A percentile compares a stretch with the other conserved stretches of the same genome.
phyloP scores from a whole-genome alignment of 164 flowering plant species.

The Cinnamomum micranthum region DNA sequence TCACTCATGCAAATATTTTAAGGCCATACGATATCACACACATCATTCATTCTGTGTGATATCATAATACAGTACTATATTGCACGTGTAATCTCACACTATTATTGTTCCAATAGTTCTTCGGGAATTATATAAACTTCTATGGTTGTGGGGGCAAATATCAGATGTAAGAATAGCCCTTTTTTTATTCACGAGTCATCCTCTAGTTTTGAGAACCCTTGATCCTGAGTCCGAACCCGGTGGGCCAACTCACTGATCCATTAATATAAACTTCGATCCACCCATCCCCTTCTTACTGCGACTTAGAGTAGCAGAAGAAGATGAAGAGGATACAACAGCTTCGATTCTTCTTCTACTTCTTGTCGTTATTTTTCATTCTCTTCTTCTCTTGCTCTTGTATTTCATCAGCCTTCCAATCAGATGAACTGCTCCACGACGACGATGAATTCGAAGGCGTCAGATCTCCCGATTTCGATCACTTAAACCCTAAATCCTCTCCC shows the following conservation, averaged over 20 bases:
- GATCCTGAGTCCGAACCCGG: no score
- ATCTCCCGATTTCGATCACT: slow-evolving; percentile 19
- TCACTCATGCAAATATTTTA: no score
- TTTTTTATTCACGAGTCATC: no score
- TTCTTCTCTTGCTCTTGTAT: slow-evolving; percentile 11
- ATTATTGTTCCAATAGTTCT: no score
- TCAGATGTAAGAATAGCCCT: no score
- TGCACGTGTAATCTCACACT: no score
- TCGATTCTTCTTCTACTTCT: neutral
- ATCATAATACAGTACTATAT: no score
- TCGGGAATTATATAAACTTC: neutral
- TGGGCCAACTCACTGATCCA: neutral
- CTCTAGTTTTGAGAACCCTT: no score
- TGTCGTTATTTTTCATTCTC: slow-evolving; percentile 9
- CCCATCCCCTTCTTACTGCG: neutral
- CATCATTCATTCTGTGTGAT: no score
- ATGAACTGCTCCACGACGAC: slow-evolving; percentile 81
- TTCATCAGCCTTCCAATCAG: slow-evolving; percentile 64
- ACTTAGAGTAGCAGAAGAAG: neutral
- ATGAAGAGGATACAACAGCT: neutral
- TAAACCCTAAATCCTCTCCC: slow-evolving; percentile 18
- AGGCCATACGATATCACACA: no score
- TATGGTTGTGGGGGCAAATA: no score
- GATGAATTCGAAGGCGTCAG: slow-evolving; percentile 66
- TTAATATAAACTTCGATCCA: neutral